Conservation (phyloP, 2,329 filamentous ascomycete species). For the Cladophialophora exuberans region DNA sequence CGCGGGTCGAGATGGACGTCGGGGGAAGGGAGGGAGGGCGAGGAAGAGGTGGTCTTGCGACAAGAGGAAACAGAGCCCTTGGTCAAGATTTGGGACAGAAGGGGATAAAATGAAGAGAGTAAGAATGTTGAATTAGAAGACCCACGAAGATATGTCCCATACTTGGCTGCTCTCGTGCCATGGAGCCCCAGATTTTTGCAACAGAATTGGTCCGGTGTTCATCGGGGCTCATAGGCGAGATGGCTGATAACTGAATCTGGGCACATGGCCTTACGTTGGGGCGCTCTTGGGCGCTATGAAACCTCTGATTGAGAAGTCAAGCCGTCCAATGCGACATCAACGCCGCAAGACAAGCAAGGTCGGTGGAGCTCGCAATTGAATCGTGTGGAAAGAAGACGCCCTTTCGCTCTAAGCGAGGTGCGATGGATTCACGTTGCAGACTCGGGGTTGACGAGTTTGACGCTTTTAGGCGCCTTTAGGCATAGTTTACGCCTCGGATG, state of each 20-base stretch:
- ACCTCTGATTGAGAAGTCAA: background rate
- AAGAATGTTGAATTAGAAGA: no score
- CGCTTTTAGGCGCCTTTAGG: conserved; percentile 16
- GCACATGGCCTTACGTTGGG: background rate
- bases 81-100: no score
- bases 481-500: conserved; percentile 22
- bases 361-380: conserved; percentile 10
- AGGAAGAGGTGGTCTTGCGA: background rate
- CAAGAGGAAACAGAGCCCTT: no score
- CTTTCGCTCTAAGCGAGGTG: conserved; percentile 15
- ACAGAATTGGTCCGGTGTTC: background rate
- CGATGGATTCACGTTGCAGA: conserved; percentile 3
- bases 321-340: background rate
- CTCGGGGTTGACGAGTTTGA: background rate
- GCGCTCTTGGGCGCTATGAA: background rate
- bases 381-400: conserved; percentile 3
- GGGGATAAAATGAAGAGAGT: no score
- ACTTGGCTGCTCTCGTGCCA: no score
- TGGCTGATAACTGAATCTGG: background rate
- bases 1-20: background rate
- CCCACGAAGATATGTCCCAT: no score
- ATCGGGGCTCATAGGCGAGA: background rate
- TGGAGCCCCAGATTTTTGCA: background rate
- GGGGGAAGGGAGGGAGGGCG: background rate
- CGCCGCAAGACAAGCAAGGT: background rate